Conservation (phyloP, 768 basidiomycete species). For the Phanerodontia chrysosporium region DNA sequence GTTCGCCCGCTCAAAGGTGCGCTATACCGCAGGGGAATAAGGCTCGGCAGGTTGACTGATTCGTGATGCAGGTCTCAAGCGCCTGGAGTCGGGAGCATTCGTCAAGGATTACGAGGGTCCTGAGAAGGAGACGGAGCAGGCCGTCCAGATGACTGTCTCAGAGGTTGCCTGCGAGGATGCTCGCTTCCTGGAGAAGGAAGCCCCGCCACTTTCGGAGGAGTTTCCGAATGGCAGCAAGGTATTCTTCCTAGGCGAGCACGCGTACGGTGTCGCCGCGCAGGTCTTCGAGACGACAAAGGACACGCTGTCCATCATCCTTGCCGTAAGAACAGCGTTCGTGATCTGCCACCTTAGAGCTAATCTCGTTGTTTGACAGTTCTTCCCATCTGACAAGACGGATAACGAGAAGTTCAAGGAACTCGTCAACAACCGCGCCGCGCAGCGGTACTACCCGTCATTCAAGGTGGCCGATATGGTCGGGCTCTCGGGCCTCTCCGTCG, state of each 20-base stretch:
- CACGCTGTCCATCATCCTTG: conserved; percentile 77
- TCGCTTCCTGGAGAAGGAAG: conserved; percentile 73
- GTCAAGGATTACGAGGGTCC: conserved; percentile 89
- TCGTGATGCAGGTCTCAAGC: conserved; percentile 66
- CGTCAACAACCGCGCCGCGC: conserved; percentile 45
- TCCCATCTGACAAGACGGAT: conserved; percentile 78
- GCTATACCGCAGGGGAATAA: conserved; percentile 7
- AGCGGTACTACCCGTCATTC: conserved; percentile 75
- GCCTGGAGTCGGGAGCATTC: conserved; percentile 83
- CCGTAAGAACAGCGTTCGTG: conserved; percentile 46
- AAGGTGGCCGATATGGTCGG: conserved; percentile 69
- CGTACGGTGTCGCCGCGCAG: conserved; percentile 94
- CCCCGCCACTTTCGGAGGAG: conserved; percentile 81
- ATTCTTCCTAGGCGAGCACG: conserved; percentile 93
- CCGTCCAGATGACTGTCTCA: conserved; percentile 80
- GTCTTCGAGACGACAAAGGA: conserved; percentile 70
- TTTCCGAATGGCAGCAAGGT: conserved; percentile 89
- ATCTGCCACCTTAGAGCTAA: background rate
- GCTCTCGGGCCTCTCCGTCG: conserved; percentile 74
- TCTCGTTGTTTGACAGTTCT: conserved; percentile 52
- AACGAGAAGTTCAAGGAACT: conserved; percentile 72
- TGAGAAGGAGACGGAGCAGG: conserved; percentile 81
- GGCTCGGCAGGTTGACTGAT: background rate
- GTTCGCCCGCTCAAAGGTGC: conserved; percentile 88
- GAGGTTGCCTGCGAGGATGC: conserved; percentile 88